Conservation (phyloP, 768 basidiomycete species). For the Tremella fuciformis region DNA sequence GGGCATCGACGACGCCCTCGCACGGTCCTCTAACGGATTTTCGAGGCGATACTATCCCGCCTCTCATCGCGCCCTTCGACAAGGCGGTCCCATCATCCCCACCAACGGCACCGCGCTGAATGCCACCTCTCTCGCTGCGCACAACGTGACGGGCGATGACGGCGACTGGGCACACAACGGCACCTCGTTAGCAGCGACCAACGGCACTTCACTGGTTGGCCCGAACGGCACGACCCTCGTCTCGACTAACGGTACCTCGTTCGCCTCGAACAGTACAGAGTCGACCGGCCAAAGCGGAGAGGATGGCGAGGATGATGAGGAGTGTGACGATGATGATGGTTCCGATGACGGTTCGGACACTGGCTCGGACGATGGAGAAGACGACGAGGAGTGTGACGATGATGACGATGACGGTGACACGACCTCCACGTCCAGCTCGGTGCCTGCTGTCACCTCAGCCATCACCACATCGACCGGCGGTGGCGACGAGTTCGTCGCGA, state of each 20-base stretch:
- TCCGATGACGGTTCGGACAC: constrained; percentile 20
- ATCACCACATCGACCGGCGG: background rate
- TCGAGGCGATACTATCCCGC: background rate
- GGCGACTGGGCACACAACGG: background rate
- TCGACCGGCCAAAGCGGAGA: constrained; percentile 3
- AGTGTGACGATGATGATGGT: constrained; percentile 4
- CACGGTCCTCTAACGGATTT: constrained; percentile 1
- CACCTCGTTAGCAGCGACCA: background rate
- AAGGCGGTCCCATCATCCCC: background rate
- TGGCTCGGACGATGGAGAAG: constrained; percentile 15
- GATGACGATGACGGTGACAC: constrained; percentile 26
- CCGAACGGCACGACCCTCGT: background rate
- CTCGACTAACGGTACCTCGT: constrained; percentile 1
- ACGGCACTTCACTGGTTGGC: background rate
- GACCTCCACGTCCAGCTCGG: background rate
- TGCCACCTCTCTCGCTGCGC: background rate
- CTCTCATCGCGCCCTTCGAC: background rate
- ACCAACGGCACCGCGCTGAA: background rate
- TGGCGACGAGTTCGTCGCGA: background rate
- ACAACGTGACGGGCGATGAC: background rate
- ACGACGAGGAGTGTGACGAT: constrained; percentile 20
- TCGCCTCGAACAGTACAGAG: background rate
- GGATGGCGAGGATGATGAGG: constrained; percentile 16
- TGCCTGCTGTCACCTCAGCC: background rate
- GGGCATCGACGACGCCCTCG: background rate